Base-by-base conservation (phyloP, 1,284 basidiomycete genomes). In the Ceratobasidium sp. region DNA sequence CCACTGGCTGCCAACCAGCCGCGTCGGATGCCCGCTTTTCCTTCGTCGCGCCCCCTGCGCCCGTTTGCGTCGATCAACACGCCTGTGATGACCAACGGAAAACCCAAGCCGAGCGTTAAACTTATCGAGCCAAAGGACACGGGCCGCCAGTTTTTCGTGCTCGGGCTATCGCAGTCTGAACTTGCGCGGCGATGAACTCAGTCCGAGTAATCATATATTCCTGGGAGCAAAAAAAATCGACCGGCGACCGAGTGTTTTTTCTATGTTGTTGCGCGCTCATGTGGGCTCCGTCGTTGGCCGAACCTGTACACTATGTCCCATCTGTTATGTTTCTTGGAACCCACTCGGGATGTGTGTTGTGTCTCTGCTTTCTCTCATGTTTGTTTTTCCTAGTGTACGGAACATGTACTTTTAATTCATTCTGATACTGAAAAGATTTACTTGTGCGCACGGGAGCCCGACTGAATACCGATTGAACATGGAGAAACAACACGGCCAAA, bases 131-230 rank as follows among this genome's bases (percentile, higher is more conserved):
- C 93, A 10, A 90, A 91, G 84, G 89, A 89, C 81, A 86, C 78
- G 39, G 83, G 88, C 72, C 68, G 51, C n/a, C 55, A 77, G 23
- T 90, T 90, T 71, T 94, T 94, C 81, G 87, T 92, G 79, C 89
- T 95, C 71, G 89, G 94, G 84, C 88, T 95, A 79, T 94, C 93
- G 0, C 94, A 94, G 83, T 93, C 90, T 13, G 94, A 95, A 84
- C 89, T 95, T 83, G 79, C 80, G 15, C 61, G 80, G 5, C 77
- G 75, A 53, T 78, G 77, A 77, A n/a, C 55, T 2, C 4, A 15
- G 33, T 20, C 66, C 66, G 66, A 46, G 46, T 10, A n/a, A 2
- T 40, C 51, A 70, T 23, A 20, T 63, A 58, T 58, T 55, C 40
- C 72, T 46, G n/a, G 44, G 58, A 56, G n/a, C n/a, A n/a, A n/a